Percentiles rank a stretch among this genome's conserved stretches.
Conservation (phyloP, 202 grass and related monocot species). For the Sporobolus alterniflorus region DNA sequence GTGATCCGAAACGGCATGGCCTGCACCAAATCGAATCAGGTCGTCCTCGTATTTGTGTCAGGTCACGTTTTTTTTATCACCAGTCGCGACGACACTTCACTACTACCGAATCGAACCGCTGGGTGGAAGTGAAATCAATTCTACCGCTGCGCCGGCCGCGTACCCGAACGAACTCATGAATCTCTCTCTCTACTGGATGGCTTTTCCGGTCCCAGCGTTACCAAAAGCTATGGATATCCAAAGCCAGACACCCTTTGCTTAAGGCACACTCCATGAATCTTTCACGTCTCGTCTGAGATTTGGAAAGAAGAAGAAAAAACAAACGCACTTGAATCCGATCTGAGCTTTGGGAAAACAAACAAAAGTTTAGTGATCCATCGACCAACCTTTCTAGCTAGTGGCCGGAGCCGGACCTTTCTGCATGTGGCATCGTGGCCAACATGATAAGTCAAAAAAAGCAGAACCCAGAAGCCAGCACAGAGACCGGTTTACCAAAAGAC, state of each 20-base stretch:
- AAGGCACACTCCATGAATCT: constrained; percentile 42
- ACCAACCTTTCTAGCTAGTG: neutral
- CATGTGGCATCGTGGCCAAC: constrained; percentile 21
- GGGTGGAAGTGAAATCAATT: too few species aligned
- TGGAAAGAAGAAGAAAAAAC: neutral
- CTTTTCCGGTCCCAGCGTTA: neutral
- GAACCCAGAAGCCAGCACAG: neutral
- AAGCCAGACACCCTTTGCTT: constrained; percentile 40
- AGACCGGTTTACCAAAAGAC: constrained; percentile 19
- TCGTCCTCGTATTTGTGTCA: too few species aligned
- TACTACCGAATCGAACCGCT: too few species aligned
- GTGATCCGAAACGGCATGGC: too few species aligned
- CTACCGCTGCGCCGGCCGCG: too few species aligned
- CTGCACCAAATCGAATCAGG: too few species aligned
- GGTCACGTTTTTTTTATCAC: too few species aligned
- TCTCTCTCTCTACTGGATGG: too few species aligned
- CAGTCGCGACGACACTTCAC: too few species aligned
- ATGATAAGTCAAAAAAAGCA: constrained; percentile 20
- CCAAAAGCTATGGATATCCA: neutral
- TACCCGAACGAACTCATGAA: too few species aligned
- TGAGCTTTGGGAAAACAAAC: neutral
- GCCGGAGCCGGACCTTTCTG: constrained; percentile 2
- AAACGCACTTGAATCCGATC: neutral
- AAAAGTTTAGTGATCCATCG: neutral
- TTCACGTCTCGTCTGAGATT: constrained; percentile 8